Evolutionary conservation across 495 filamentous ascomycete genomes (phyloP), one percentile per base, ranked within the genome.

Genomic region (Schizothecium vesticola): DNA sequence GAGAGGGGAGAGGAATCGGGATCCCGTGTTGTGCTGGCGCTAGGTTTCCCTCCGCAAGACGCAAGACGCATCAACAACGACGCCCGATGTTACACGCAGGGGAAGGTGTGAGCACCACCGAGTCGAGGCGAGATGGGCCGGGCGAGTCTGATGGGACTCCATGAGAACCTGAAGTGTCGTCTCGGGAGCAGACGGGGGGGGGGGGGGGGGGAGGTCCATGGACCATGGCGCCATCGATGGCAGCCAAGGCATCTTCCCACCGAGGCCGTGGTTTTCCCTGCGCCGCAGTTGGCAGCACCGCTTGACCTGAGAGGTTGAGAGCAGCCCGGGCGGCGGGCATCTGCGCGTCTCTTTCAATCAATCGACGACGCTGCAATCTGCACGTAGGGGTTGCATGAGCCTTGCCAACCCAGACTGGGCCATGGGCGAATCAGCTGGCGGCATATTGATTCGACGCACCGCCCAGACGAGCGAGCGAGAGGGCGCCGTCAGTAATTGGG

Each of bases 371-470:
- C 64, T 57, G 56, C 70, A 65, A 65, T 64, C 66, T 74, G 67
- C 63, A 68, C 70, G 70, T 70, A 70, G 65, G 67, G 69, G 72
- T 70, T 66, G 67, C 70, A 74, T 72, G 70, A 67, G 72, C 73
- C 71, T 70, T 69, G 71, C 67, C 55, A 72, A 69, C 23, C 63
- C 63, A 73, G 57, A 66, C 36, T 36, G 63, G 70, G 16, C 57
- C 59, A 43, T 16, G 64, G 60, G 56, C 72, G 73, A 77, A 77
- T 75, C 73, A 75, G 73, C 72, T 74, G 72, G 71, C 69, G 69
- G 67, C 59, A 68, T 61, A 70, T 57, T 72, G 63, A 64, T 63
- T 67, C 61, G 51, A 55, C 64, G 65, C 51, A 69, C 56, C 64
- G 65, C 67, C 64, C 64, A 69, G 57, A 64, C 59, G 43, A 24